A percentile compares a stretch with the other conserved stretches of the same genome.
Conservation (phyloP, 2,329 filamentous ascomycete genomes). For the Aspergillus sp. region DNA sequence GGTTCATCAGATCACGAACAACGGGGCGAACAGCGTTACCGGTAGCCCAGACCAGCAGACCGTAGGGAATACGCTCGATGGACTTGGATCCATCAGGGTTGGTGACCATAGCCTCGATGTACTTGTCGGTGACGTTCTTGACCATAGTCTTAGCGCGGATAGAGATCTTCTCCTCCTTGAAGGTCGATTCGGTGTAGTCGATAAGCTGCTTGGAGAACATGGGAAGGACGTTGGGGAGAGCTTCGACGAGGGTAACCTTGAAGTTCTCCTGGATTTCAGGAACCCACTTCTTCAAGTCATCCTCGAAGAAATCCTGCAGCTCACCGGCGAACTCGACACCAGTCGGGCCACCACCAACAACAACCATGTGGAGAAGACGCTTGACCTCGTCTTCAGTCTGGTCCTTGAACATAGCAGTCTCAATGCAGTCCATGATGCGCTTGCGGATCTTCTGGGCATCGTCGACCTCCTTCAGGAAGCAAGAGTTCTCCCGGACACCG, state of each 20-base stretch:
- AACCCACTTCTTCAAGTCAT: conserved; percentile 97
- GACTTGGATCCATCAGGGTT: conserved; percentile 83
- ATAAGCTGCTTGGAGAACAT: conserved; percentile 99
- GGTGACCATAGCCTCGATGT: conserved; percentile 84
- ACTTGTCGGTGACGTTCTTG: conserved; percentile 91
- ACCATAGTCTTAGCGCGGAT: conserved; percentile 99
- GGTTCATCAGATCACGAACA: conserved; percentile 85
- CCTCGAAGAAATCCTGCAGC: conserved; percentile 97
- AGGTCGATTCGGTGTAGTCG: conserved; percentile 98
- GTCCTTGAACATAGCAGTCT: conserved; percentile 98
- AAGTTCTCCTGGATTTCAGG: conserved; percentile 94
- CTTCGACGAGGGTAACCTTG: conserved; percentile 96
- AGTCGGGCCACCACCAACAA: conserved; percentile 88
- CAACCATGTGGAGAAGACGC: conserved; percentile 97
- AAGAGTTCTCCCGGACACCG: conserved; percentile 90
- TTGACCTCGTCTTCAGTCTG: conserved; percentile 85
- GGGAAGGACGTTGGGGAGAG: conserved; percentile 87
- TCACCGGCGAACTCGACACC: conserved; percentile 98
- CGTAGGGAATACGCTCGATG: conserved; percentile 81
- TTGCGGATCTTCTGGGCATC: conserved; percentile 96
- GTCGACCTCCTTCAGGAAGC: conserved; percentile 97
- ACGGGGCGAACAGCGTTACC: conserved; percentile 91
- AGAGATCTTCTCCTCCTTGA: conserved; percentile 97
- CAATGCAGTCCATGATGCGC: conserved; percentile 99
- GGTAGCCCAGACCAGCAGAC: conserved; percentile 96